phyloP scores from a whole-genome alignment of 352 stramenopile species.

The Aphanomyces invadans region DNA sequence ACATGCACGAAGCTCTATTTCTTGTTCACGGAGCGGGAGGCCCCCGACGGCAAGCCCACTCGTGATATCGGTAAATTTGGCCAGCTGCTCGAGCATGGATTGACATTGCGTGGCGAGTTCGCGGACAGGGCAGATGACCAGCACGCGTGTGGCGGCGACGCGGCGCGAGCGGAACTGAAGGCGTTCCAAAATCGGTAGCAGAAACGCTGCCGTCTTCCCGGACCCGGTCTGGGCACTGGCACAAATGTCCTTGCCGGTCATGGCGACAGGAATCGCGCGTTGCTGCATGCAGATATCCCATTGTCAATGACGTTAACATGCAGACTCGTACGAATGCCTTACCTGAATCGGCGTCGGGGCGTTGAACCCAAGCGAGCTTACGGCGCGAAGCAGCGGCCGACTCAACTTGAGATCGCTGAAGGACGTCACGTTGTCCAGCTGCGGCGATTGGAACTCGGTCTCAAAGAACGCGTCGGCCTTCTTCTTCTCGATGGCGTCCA shows the following conservation, averaged over 20 bases:
- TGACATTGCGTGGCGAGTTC: conserved; percentile 95
- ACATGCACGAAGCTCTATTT: conserved; percentile 91
- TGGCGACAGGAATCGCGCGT: conserved; percentile 88
- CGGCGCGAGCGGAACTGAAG: conserved; percentile 89
- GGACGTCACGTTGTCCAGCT: conserved; percentile 80
- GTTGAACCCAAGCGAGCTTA: conserved; percentile 95
- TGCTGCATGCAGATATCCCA: conserved; percentile 37
- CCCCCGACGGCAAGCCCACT: conserved; percentile 91
- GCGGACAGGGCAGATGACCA: conserved; percentile 96
- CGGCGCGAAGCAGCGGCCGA: conserved; percentile 92
- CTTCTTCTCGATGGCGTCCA: conserved; percentile 69
- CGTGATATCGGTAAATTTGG: conserved; percentile 94
- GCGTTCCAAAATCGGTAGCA: conserved; percentile 95
- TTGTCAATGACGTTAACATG: no score
- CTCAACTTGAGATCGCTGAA: conserved; percentile 97
- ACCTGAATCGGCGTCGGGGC: conserved; percentile 91
- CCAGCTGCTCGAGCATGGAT: conserved; percentile 92
- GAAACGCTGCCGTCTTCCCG: conserved; percentile 98
- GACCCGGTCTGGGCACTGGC: conserved; percentile 94
- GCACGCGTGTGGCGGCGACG: conserved; percentile 85
- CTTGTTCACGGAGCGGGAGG: conserved; percentile 84
- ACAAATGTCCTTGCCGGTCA: conserved; percentile 96
- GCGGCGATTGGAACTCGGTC: conserved; percentile 62
- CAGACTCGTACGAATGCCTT: no score
- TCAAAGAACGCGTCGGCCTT: conserved; percentile 80